These are phyloP conservation scores for Talaromyces adpressus DNA, from an alignment of 495 filamentous ascomycete genomes.

Conservation along the genomic window DNA sequence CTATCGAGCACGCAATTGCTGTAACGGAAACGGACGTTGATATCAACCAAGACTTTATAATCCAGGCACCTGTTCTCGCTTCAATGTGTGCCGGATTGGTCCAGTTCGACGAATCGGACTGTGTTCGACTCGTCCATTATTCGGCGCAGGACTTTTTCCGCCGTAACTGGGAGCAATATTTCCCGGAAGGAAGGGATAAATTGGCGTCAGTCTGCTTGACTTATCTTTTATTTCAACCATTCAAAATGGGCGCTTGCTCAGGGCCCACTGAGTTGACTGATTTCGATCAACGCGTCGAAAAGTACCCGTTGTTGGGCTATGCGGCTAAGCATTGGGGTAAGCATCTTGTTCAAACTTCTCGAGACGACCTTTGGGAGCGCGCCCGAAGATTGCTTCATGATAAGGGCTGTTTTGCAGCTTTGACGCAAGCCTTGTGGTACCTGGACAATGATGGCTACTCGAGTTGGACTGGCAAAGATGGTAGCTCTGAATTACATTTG, in stretches of 20 bases:
- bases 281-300: conserved; percentile 13
- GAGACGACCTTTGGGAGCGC: not conserved
- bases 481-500: conserved; percentile 11
- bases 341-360: conserved; percentile 11
- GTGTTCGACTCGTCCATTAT: conserved; percentile 22
- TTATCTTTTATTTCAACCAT: conserved; percentile 14
- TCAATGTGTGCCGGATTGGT: conserved; percentile 36
- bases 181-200: conserved; percentile 18
- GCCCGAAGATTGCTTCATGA: conserved; percentile 7
- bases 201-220: conserved; percentile 21
- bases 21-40: not conserved
- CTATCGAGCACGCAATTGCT: not conserved
- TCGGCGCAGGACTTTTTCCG: conserved; percentile 29
- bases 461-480: not conserved
- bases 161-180: conserved; percentile 14
- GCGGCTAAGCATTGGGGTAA: conserved; percentile 24
- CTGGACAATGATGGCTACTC: not conserved
- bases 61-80: conserved; percentile 19
- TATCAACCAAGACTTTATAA: not conserved
- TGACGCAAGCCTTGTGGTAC: not conserved
- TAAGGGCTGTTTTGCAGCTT: not conserved
- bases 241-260: not conserved
- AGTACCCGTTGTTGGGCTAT: conserved; percentile 20
- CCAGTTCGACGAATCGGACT: conserved; percentile 23
- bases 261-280: conserved; percentile 15